Conservation (phyloP, 1,139 yeast genomes). For the Pichia sp. region DNA sequence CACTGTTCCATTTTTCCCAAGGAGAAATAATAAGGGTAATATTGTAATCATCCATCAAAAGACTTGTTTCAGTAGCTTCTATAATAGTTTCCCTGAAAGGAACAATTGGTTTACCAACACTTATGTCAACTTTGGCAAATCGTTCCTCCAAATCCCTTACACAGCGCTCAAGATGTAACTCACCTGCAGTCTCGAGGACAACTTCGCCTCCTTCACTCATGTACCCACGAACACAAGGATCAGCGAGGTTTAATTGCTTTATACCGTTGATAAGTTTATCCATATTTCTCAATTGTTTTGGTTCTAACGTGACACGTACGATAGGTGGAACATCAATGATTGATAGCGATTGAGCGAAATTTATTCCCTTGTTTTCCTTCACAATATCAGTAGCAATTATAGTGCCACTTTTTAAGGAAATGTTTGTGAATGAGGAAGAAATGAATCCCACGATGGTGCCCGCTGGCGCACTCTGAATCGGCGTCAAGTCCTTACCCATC, state of each 20-base stretch:
- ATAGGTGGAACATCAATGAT: conserved; percentile 73
- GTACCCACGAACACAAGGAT: conserved; percentile 86
- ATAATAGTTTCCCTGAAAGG: conserved; percentile 89
- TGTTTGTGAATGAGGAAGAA: conserved; percentile 65
- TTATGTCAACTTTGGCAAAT: conserved; percentile 87
- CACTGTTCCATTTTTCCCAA: background rate
- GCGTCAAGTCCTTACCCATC: conserved; percentile 89
- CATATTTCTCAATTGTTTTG: conserved; percentile 79
- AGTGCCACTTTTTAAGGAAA: conserved; percentile 83
- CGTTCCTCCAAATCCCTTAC: conserved; percentile 82
- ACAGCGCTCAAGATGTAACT: conserved; percentile 86
- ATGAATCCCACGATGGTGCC: conserved; percentile 95
- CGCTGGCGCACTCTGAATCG: conserved; percentile 79
- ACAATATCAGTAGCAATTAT: conserved; percentile 46
- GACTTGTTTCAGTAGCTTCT: conserved; percentile 29
- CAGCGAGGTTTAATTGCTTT: conserved; percentile 75
- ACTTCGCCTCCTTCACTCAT: conserved; percentile 88
- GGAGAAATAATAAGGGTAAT: conserved; percentile 29
- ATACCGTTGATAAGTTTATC: conserved; percentile 75
- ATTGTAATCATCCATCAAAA: conserved; percentile 34
- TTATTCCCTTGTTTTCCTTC: conserved; percentile 43
- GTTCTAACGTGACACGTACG: conserved; percentile 91
- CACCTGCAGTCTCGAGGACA: conserved; percentile 93
- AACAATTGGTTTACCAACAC: conserved; percentile 86
- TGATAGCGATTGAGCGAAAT: conserved; percentile 58